Evolutionary conservation across 2,329 filamentous ascomycete genomes (phyloP).

Genomic region (Biscogniauxia sp.): DNA sequence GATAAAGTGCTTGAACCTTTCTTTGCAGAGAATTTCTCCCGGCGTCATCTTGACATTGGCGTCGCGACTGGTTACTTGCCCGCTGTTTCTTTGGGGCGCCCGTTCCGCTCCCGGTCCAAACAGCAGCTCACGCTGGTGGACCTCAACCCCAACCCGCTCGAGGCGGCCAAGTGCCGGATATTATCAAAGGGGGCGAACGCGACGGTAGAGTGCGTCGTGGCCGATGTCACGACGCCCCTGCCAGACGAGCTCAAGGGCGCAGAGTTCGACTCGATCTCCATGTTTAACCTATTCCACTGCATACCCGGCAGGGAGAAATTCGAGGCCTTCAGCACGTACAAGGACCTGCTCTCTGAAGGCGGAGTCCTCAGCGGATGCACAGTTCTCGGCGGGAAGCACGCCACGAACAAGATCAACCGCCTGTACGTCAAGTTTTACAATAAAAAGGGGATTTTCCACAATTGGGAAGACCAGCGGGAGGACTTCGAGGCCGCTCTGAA

Average conservation of each 20-base stretch:
- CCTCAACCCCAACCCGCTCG: slow-evolving; percentile 33
- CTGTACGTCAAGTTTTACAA: slow-evolving; percentile 35
- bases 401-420: slow-evolving; percentile 22
- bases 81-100: slow-evolving; percentile 12
- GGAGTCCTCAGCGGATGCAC: slow-evolving; percentile 39
- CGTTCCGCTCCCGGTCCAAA: slow-evolving; percentile 12
- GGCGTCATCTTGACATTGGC: slow-evolving; percentile 16
- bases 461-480: slow-evolving; percentile 36
- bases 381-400: slow-evolving; percentile 31
- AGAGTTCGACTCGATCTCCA: slow-evolving; percentile 40
- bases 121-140: slow-evolving; percentile 37
- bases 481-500: slow-evolving; percentile 34
- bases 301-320: slow-evolving; percentile 34
- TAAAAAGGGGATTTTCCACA: slow-evolving; percentile 36
- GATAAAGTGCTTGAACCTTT: slow-evolving; percentile 14
- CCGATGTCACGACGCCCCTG: slow-evolving; percentile 35
- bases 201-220: slow-evolving; percentile 29
- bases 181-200: slow-evolving; percentile 14
- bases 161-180: slow-evolving; percentile 26
- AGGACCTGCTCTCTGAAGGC: slow-evolving; percentile 29
- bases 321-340: slow-evolving; percentile 30
- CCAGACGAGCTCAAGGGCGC: slow-evolving; percentile 23
- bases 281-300: slow-evolving; percentile 43
- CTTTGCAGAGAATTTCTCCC: slow-evolving; percentile 16
- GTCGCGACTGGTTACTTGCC: slow-evolving; percentile 19